Evolutionary conservation across 2,329 filamentous ascomycete genomes (phyloP).

Genomic region (Tolypocladium pustulatum): DNA sequence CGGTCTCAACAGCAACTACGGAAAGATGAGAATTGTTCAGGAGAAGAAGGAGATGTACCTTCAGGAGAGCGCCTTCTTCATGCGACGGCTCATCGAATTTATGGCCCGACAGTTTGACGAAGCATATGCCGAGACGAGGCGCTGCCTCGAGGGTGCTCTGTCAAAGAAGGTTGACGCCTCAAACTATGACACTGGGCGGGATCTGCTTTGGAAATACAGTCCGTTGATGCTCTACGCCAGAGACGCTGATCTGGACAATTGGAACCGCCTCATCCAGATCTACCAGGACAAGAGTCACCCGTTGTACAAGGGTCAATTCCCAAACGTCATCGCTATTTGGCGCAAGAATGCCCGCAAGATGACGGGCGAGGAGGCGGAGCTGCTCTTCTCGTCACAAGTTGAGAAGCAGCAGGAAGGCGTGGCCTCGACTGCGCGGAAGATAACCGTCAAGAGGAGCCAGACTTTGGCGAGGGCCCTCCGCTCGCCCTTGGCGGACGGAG

Average conservation of each 20-base stretch:
- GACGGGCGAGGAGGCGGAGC: constrained; percentile 65
- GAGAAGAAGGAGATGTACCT: constrained; percentile 90
- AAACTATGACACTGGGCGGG: constrained; percentile 62
- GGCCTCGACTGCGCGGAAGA: constrained; percentile 68
- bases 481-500: constrained; percentile 54
- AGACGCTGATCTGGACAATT: constrained; percentile 72
- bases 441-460: constrained; percentile 90
- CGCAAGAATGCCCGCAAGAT: constrained; percentile 68
- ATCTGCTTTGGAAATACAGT: constrained; percentile 76
- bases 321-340: constrained; percentile 67
- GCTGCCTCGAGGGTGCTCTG: constrained; percentile 49
- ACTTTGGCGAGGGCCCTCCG: constrained; percentile 68
- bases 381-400: constrained; percentile 74
- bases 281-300: constrained; percentile 71
- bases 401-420: constrained; percentile 80
- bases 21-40: constrained; percentile 85
- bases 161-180: constrained; percentile 58
- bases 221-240: constrained; percentile 80
- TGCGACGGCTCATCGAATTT: constrained; percentile 70
- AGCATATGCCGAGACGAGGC: constrained; percentile 59
- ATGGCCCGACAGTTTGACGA: constrained; percentile 73
- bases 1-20: constrained; percentile 61
- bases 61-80: constrained; percentile 63
- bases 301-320: constrained; percentile 75
- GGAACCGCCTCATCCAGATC: constrained; percentile 67